Evolutionary conservation across 1,284 basidiomycete genomes (phyloP).

Genomic region (Boletus smithii): DNA sequence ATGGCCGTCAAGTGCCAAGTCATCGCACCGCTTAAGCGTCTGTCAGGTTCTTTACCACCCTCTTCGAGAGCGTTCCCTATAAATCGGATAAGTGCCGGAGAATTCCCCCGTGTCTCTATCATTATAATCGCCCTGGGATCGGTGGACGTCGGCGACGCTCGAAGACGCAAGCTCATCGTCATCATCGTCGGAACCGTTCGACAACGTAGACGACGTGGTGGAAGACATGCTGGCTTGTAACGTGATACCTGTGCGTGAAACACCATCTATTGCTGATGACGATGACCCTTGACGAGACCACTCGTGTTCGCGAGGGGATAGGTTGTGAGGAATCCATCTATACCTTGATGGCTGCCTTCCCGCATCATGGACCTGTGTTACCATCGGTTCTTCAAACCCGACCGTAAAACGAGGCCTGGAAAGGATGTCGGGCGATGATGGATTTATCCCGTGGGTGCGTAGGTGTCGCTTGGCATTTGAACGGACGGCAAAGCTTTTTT

Average conservation of each 20-base stretch:
- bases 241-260: conserved; percentile 11
- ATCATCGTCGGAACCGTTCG: conserved; percentile 29
- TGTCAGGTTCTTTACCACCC: conserved; percentile 1
- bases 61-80: conserved; percentile 2
- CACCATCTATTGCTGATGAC: conserved; percentile 19
- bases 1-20: neutral
- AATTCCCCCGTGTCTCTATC: conserved; percentile 13
- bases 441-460: conserved; percentile 49
- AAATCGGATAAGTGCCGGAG: conserved; percentile 14
- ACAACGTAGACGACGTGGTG: conserved; percentile 22
- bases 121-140: conserved; percentile 9
- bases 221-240: conserved; percentile 31
- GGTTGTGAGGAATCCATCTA: conserved; percentile 42
- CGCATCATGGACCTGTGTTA: conserved; percentile 41
- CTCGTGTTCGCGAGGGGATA: conserved; percentile 26
- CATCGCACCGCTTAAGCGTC: neutral
- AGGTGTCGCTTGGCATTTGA: conserved; percentile 63
- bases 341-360: conserved; percentile 41
- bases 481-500: conserved; percentile 54
- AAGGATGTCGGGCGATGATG: conserved; percentile 19
- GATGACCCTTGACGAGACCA: conserved; percentile 18
- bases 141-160: conserved; percentile 1
- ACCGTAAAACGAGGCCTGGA: conserved; percentile 37
- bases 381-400: conserved; percentile 45
- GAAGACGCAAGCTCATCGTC: conserved; percentile 16